Percentiles rank a stretch among this genome's conserved stretches.
phyloP scores from a whole-genome alignment of 2,329 filamentous ascomycete species.

The Dryadomyces sulphureus region DNA sequence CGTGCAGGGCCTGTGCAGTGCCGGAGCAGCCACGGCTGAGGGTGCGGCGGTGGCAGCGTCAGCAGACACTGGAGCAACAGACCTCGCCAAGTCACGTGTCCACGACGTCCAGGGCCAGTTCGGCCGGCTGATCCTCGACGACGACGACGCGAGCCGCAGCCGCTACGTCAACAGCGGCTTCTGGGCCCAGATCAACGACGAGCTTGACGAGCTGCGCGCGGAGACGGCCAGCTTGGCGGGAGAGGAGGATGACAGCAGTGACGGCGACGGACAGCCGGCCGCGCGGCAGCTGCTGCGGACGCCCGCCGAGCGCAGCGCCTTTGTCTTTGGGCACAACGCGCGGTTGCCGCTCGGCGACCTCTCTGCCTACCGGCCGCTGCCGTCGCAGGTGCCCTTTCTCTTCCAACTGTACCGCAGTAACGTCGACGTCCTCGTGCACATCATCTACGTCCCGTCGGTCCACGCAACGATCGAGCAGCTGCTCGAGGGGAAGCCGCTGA shows the following conservation, averaged over 20 bases:
- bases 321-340: conserved; percentile 34
- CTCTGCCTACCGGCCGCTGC: conserved; percentile 30
- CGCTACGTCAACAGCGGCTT: conserved; percentile 38
- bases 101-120: conserved; percentile 19
- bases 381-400: conserved; percentile 38
- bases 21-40: conserved; percentile 4
- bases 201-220: conserved; percentile 31
- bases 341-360: conserved; percentile 13
- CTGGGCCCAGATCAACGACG: conserved; percentile 40
- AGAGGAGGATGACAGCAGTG: conserved; percentile 4
- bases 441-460: conserved; percentile 32
- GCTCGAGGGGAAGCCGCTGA: conserved; percentile 13
- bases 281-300: conserved; percentile 5
- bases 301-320: conserved; percentile 31
- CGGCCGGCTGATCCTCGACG: conserved; percentile 31
- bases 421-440: conserved; percentile 28
- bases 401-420: conserved; percentile 34
- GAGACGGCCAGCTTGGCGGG: conserved; percentile 19
- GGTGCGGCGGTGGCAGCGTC: too few species aligned
- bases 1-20: conserved; percentile 29
- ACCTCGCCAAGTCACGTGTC: too few species aligned
- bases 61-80: too few species aligned
- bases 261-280: too few species aligned
- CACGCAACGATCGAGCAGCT: conserved; percentile 19
- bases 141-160: conserved; percentile 21